These are phyloP conservation scores for Phoma sp. DNA, from an alignment of 2,329 filamentous ascomycete genomes.

Conservation along the genomic window DNA sequence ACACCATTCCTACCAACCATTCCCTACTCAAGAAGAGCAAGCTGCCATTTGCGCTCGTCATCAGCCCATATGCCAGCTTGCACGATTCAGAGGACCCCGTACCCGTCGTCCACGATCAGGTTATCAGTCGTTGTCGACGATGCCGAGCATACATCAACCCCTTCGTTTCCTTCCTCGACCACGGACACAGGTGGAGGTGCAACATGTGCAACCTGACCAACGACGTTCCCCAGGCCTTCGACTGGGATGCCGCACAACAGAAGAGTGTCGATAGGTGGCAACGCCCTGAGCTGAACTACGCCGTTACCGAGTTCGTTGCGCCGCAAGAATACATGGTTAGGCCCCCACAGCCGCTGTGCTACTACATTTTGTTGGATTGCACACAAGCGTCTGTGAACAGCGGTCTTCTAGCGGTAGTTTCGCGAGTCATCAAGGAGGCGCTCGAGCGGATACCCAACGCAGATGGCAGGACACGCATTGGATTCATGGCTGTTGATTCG, in stretches of 20 bases:
- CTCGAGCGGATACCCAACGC: constrained; percentile 98
- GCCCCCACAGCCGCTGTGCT: constrained; percentile 78
- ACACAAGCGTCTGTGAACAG: constrained; percentile 72
- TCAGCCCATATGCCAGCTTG: constrained; percentile 92
- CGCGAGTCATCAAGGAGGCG: constrained; percentile 92
- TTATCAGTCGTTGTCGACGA: constrained; percentile 94
- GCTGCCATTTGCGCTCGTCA: constrained; percentile 92
- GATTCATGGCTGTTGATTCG: constrained; percentile 94
- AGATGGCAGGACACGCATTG: constrained; percentile 87
- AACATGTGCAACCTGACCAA: constrained; percentile 99
- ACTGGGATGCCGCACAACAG: constrained; percentile 94
- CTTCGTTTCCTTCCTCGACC: constrained; percentile 77
- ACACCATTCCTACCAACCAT: constrained; percentile 90
- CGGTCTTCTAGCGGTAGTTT: constrained; percentile 88
- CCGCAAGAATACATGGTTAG: constrained; percentile 99
- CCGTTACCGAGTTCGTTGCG: constrained; percentile 97
- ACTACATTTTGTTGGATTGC: constrained; percentile 38
- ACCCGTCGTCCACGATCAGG: constrained; percentile 92
- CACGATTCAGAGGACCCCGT: constrained; percentile 92
- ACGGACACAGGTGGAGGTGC: constrained; percentile 97
- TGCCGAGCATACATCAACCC: constrained; percentile 77
- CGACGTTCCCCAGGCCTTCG: constrained; percentile 98
- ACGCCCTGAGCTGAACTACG: constrained; percentile 89
- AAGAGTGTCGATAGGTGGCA: constrained; percentile 90
- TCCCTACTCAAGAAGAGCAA: constrained; percentile 94